Percentiles rank a stretch among this genome's conserved stretches.
Evolutionary conservation across 1,139 yeast genomes (phyloP).

Genomic region (Arxiozyma heterogenica): DNA sequence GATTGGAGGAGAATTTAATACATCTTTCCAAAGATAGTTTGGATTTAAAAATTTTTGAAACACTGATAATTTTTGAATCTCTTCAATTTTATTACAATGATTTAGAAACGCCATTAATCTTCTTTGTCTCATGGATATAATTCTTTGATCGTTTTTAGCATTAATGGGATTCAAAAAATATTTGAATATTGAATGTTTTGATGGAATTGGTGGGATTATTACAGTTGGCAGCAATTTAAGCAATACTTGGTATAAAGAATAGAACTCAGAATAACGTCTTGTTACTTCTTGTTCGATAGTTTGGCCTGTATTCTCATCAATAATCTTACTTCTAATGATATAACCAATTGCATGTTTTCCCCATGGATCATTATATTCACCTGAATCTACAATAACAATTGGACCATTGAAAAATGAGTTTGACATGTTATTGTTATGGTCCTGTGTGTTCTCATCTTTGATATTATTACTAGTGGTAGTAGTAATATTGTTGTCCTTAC

Average conservation of each 20-base stretch:
- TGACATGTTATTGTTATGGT: background rate
- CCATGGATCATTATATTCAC: conserved; percentile 32
- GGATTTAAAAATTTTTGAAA: conserved; percentile 80
- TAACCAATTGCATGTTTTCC: conserved; percentile 73
- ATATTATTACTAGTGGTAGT: background rate
- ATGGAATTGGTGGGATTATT: conserved; percentile 93
- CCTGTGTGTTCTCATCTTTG: conserved; percentile 1
- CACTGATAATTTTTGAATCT: conserved; percentile 44
- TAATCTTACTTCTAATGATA: conserved; percentile 49
- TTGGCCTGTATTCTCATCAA: background rate
- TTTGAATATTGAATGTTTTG: conserved; percentile 58
- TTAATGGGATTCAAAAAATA: conserved; percentile 41
- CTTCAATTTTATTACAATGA: conserved; percentile 54
- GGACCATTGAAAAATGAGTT: conserved; percentile 2
- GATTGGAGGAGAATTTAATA: conserved; percentile 48
- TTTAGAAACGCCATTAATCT: conserved; percentile 70
- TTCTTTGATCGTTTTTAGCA: conserved; percentile 44
- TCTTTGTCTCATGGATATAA: conserved; percentile 61
- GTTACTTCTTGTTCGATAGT: conserved; percentile 43
- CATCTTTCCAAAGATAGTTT: conserved; percentile 64
- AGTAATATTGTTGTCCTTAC: background rate
- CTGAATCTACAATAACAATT: conserved; percentile 26
- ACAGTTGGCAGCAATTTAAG: conserved; percentile 69
- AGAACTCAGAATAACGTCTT: conserved; percentile 88
- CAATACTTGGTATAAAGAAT: conserved; percentile 61